Percentiles rank a stretch among this genome's conserved stretches.
Evolutionary conservation across 306 rosid genomes (phyloP).

Genomic region (Cucurbita argyrosperma): DNA sequence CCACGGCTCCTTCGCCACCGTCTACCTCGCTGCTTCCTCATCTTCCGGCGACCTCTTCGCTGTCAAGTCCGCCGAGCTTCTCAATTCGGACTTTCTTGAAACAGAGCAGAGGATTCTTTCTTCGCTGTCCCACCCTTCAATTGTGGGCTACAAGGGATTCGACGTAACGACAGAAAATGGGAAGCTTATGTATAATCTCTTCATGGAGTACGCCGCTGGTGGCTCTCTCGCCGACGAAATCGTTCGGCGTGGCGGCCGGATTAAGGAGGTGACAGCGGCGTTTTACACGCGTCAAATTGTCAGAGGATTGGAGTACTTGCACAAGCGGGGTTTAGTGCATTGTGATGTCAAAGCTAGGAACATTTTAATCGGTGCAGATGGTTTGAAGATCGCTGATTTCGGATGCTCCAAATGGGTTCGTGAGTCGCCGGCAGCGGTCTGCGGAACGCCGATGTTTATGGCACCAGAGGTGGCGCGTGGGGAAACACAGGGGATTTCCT

Average conservation of each 20-base stretch:
- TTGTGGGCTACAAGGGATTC: constrained; percentile 48
- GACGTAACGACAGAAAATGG: constrained; percentile 42
- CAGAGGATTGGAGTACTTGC: constrained; percentile 54
- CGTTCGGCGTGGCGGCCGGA: constrained; percentile 21
- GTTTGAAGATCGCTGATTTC: constrained; percentile 67
- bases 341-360: constrained; percentile 80
- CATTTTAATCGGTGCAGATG: constrained; percentile 39
- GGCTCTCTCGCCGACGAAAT: constrained; percentile 34
- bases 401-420: constrained; percentile 51
- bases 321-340: constrained; percentile 60
- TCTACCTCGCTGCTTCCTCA: constrained; percentile 36
- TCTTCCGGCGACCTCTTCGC: constrained; percentile 23
- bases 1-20: constrained; percentile 70
- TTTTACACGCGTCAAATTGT: constrained; percentile 30
- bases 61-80: constrained; percentile 57
- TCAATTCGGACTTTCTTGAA: constrained; percentile 29
- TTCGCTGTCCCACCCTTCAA: constrained; percentile 36
- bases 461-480: constrained; percentile 90
- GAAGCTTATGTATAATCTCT: constrained; percentile 40
- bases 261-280: constrained; percentile 18
- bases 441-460: constrained; percentile 84
- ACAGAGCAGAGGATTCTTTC: constrained; percentile 51
- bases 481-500: constrained; percentile 47
- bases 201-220: constrained; percentile 54
- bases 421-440: constrained; percentile 3